Base-by-base conservation (phyloP, 169 alveolate species). In the Plasmodium chabaudi region DNA sequence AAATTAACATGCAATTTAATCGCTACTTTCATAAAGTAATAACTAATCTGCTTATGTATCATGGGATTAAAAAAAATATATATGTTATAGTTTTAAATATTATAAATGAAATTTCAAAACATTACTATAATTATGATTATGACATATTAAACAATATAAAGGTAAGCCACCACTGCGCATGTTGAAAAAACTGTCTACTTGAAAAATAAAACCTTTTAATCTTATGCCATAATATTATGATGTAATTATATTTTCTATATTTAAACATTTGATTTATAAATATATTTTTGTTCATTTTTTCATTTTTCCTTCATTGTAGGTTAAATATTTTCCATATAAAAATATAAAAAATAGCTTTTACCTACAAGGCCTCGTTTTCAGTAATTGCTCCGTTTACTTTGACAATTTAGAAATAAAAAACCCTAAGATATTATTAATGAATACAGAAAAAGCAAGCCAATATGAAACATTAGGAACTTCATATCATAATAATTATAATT, bases 381-480 rank as follows among this genome's bases (percentile, higher is more conserved):
- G 72, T 39, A 82, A 82, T 17, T 65, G 90, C 5, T 82, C 90
- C 15, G 53, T 82, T 39, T 82, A 82, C 44, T 82, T 82, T 12
- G 82, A 82, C 71, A 47, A 82, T 67, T 34, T 82, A 25, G 90
- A 82, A 59, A 82, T 82, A 61, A 67, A 82, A 34, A 82, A 82
- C 21, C 90, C 90, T 2, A 82, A 67, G 46, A 61, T 82, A 82
- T 82, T 82, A 27, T 55, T 82, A 17, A 47, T 82, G 15, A 70
- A 82, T 60, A 46, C 90, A 1, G 84, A 82, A 44, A 67, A 23
- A 55, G 19, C 21, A 47, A 21, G 9, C 25, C 27, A 67, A 34
- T 82, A 67, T 27, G 90, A 82, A 67, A 21, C 17, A 5, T 47
- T 82, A 47, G 90, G 68, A 15, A 25, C 19, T 42, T 53, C 46